Percentiles rank a stretch among this genome's conserved stretches.
Conservation (phyloP, 495 filamentous ascomycete genomes). For the Jackrogersella minutella region DNA sequence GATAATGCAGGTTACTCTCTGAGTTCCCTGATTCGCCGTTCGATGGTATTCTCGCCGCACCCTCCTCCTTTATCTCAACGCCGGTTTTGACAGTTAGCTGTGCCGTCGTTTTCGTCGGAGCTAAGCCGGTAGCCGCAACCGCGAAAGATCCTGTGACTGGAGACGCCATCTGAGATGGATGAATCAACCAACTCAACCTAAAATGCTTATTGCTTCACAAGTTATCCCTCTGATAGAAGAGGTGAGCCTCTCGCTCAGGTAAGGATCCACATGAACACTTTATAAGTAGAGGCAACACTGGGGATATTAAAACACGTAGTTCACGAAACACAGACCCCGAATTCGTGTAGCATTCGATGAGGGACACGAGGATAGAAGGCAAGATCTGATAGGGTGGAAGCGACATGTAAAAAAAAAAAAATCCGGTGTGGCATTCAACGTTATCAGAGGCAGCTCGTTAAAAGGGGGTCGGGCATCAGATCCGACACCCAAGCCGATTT, state of each 20-base stretch:
- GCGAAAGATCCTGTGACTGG: slow-evolving; percentile 26
- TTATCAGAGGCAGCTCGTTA: neutral
- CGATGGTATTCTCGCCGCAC: neutral
- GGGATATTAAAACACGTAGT: neutral
- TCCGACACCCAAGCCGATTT: slow-evolving; percentile 25
- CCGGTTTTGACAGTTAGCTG: slow-evolving; percentile 5
- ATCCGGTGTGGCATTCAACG: neutral
- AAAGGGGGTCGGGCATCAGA: slow-evolving; percentile 1
- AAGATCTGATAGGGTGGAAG: slow-evolving; percentile 1
- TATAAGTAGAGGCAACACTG: neutral
- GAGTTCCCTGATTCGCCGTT: slow-evolving; percentile 15
- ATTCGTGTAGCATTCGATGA: neutral
- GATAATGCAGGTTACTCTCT: slow-evolving; percentile 5
- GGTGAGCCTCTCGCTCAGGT: neutral
- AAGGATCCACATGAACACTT: neutral
- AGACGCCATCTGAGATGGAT: slow-evolving; percentile 16
- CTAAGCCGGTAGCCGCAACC: slow-evolving; percentile 5
- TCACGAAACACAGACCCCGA: slow-evolving; percentile 10
- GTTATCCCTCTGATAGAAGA: neutral
- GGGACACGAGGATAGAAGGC: neutral
- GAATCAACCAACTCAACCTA: neutral
- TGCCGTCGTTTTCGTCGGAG: slow-evolving; percentile 16
- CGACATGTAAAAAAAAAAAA: neutral
- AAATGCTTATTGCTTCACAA: neutral
- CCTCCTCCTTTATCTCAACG: slow-evolving; percentile 14